phyloP scores from a whole-genome alignment of 768 basidiomycete species.

The Kwoniella heveanensis region DNA sequence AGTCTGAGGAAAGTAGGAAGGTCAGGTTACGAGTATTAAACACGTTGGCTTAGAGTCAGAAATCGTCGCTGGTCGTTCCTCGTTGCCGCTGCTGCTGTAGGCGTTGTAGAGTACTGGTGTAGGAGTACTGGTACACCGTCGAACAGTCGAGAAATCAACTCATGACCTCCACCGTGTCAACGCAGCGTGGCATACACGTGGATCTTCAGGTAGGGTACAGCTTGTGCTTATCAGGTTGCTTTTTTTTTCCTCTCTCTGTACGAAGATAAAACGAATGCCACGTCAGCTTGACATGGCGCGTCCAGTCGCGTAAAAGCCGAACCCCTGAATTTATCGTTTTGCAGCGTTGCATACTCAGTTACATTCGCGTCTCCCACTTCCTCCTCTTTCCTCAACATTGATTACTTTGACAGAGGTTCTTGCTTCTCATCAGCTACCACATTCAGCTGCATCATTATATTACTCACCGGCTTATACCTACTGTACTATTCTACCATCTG shows the following conservation, averaged over 20 bases:
- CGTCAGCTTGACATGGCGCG: conserved; percentile 18
- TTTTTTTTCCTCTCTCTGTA: too few relatives aligned
- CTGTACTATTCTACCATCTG: too few relatives aligned
- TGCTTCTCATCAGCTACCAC: not conserved
- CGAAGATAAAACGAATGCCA: conserved; percentile 5
- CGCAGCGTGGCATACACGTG: too few relatives aligned
- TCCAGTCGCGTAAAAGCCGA: conserved; percentile 7
- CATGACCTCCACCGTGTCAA: conserved; percentile 13
- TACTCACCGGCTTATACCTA: too few relatives aligned
- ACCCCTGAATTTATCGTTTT: conserved; percentile 17
- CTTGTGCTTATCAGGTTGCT: too few relatives aligned
- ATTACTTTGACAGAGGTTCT: not conserved
- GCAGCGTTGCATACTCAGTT: not conserved
- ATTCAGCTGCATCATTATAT: too few relatives aligned
- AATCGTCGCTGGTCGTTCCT: not conserved
- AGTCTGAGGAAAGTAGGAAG: not conserved
- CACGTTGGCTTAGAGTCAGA: too few relatives aligned
- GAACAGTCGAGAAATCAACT: conserved; percentile 26
- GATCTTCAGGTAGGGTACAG: too few relatives aligned
- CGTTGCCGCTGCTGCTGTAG: not conserved
- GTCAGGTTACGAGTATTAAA: too few relatives aligned
- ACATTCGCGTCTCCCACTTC: conserved; percentile 10
- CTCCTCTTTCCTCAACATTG: not conserved
- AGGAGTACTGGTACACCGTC: conserved; percentile 1
- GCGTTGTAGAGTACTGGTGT: too few relatives aligned